Base-by-base conservation (phyloP, 176 grass and related monocot genomes). In the Elymus sibiricus region DNA sequence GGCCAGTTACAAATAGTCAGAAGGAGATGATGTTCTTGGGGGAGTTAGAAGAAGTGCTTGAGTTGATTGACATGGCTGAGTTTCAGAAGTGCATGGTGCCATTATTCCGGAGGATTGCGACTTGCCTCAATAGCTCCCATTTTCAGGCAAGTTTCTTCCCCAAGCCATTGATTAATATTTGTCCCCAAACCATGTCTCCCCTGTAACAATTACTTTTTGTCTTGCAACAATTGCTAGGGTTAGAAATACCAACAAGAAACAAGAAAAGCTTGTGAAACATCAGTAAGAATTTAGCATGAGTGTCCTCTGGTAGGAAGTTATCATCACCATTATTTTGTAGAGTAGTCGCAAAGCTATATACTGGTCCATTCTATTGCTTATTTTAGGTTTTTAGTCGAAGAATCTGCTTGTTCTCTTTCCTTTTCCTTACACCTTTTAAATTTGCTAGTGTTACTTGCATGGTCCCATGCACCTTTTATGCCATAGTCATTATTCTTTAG, bases 1-100 rank as follows among this genome's bases (percentile, higher is more conserved):
- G 95, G 95, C 95, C 95, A 1, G 88, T 97, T 85, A 92, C 92
- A 17, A 97, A 97, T 64, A 94, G 90, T 84, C 95, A 97, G 83
- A 97, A 97, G 90, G 95, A 97, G 87, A 94, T 94, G 81, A 97
- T 97, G 92, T 97, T 97, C 89, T 92, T 97, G 90, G 95, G 95
- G 29, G 95, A 97, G 89, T 79, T 97, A 68, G 95, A 97, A 82
- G 95, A 97, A 78, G 92, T 97, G 80, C 85, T 97, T 70, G 95
- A 97, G 75, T 76, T 93, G 29, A 94, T 59, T 38, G 91, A 97
- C 25, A 94, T 92, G 90, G 90, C 79, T 19, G 95, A 97, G 44
- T 97, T 97, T 70, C 92, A 94, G 83, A 97, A 97, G 29, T 97
- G 90, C 84, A 97, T 94, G 90, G 90, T 91, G 74, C 92, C 95